Evolutionary conservation across 805 yeast genomes (phyloP).

Genomic region (Candida dendrica): DNA sequence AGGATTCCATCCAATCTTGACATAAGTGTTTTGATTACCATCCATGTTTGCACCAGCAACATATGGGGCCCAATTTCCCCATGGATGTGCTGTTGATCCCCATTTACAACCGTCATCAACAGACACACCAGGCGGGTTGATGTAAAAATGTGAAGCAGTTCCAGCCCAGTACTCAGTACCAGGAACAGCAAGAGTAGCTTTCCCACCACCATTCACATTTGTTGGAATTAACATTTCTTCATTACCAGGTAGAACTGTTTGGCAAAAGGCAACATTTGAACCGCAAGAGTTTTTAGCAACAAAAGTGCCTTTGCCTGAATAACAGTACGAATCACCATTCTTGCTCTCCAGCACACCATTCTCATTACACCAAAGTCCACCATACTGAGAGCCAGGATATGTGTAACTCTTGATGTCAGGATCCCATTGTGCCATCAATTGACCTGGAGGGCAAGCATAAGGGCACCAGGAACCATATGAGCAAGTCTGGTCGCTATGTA

Average conservation of each 20-base stretch:
- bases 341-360: conserved; percentile 65
- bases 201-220: conserved; percentile 39
- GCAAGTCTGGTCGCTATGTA: conserved; percentile 68
- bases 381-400: conserved; percentile 73
- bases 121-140: conserved; percentile 79
- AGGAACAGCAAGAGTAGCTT: conserved; percentile 72
- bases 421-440: conserved; percentile 87
- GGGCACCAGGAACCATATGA: conserved; percentile 80
- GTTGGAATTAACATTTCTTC: conserved; percentile 94
- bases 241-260: conserved; percentile 89
- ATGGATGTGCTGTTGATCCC: conserved; percentile 64
- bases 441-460: conserved; percentile 86
- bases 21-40: conserved; percentile 57
- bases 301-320: conserved; percentile 74
- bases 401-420: conserved; percentile 62
- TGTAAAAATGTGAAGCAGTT: conserved; percentile 81
- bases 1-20: conserved; percentile 91
- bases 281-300: conserved; percentile 49
- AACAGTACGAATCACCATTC: conserved; percentile 53
- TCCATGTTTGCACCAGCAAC: conserved; percentile 91
- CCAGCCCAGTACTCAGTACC: conserved; percentile 77
- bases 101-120: conserved; percentile 74
- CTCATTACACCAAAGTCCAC: conserved; percentile 73
- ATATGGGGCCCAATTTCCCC: conserved; percentile 91
- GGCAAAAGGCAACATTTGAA: conserved; percentile 73